These are phyloP conservation scores for Conringia planisiliqua DNA, from an alignment of 345 rosid species.

Conservation along the genomic window DNA sequence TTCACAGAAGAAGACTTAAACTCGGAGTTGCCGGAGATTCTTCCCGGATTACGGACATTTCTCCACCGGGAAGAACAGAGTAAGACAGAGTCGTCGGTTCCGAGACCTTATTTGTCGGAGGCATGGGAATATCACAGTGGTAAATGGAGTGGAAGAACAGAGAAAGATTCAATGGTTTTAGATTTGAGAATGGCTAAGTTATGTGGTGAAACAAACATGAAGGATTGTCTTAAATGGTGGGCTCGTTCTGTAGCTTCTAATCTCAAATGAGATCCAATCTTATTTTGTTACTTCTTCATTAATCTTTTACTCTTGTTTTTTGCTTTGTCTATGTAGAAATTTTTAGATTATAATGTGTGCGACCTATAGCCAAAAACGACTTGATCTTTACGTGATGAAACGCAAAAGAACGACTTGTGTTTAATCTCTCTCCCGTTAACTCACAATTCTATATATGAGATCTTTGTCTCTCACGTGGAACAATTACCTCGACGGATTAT, in stretches of 20 bases:
- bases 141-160: slow-evolving; percentile 26
- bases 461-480: no score
- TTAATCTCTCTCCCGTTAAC: background rate
- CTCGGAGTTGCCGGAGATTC: slow-evolving; percentile 61
- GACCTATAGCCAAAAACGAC: background rate
- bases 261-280: slow-evolving; percentile 37
- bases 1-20: slow-evolving; percentile 73
- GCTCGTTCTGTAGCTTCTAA: slow-evolving; percentile 74
- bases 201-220: slow-evolving; percentile 50
- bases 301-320: background rate
- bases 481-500: no score
- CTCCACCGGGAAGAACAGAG: slow-evolving; percentile 37
- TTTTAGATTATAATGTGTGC: background rate
- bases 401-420: background rate
- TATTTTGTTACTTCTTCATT: background rate
- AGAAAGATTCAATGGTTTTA: slow-evolving; percentile 46
- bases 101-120: slow-evolving; percentile 81
- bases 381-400: background rate
- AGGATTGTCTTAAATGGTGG: slow-evolving; percentile 64
- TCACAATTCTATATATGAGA: no score
- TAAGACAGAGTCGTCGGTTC: slow-evolving; percentile 18
- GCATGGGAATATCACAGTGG: slow-evolving; percentile 59
- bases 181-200: slow-evolving; percentile 57
- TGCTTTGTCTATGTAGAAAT: background rate
- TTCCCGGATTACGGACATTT: slow-evolving; percentile 64